Evolutionary conservation across 768 basidiomycete genomes (phyloP).

Genomic region (Rhodosporidiobolus odoratus): DNA sequence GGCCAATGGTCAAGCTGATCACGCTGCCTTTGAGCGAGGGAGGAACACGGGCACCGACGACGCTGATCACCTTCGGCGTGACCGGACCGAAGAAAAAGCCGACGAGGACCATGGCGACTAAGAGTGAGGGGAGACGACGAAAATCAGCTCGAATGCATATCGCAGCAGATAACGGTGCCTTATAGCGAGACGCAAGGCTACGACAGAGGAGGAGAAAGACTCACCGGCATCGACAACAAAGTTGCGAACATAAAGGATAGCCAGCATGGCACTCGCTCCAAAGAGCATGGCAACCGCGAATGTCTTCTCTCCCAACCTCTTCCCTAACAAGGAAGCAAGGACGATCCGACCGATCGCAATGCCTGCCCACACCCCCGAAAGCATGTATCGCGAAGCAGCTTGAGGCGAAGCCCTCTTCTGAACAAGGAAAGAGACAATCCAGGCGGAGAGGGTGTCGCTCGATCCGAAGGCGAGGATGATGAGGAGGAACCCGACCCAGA

Average conservation of each 20-base stretch:
- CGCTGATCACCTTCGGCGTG: conserved; percentile 24
- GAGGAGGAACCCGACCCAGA: conserved; percentile 27
- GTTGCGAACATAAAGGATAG: conserved; percentile 18
- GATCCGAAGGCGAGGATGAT: conserved; percentile 31
- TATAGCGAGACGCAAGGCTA: background rate
- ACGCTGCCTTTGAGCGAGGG: conserved; percentile 25
- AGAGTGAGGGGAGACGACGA: background rate
- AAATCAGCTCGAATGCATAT: background rate
- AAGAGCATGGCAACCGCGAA: conserved; percentile 24
- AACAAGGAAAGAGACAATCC: conserved; percentile 32
- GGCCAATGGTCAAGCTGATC: conserved; percentile 26
- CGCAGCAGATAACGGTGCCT: background rate
- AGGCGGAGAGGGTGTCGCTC: conserved; percentile 22
- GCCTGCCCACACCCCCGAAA: conserved; percentile 16
- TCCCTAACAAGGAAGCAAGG: conserved; percentile 10
- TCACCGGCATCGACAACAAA: conserved; percentile 17
- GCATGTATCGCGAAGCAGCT: conserved; percentile 22
- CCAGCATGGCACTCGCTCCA: conserved; percentile 3
- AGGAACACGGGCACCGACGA: conserved; percentile 22
- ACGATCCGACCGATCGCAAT: conserved; percentile 27
- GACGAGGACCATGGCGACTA: conserved; percentile 13
- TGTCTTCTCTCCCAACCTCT: conserved; percentile 20
- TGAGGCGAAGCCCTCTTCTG: conserved; percentile 7
- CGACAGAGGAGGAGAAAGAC: background rate
- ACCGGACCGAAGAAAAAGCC: conserved; percentile 34